Evolutionary conservation across 2,329 filamentous ascomycete genomes (phyloP).

Genomic region (Exophiala calicioides): DNA sequence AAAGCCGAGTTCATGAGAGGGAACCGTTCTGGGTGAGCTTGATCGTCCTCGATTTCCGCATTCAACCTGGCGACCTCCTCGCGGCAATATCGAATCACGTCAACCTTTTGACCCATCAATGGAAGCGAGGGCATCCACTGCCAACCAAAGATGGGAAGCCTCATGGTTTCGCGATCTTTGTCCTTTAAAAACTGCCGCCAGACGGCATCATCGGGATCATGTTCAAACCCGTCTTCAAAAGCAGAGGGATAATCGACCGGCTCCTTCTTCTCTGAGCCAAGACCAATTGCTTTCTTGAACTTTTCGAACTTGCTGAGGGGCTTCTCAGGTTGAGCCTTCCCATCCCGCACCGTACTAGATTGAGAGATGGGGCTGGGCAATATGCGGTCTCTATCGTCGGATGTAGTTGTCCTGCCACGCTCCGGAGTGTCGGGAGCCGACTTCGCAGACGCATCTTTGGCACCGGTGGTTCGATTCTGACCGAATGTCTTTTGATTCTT

Average conservation of each 20-base stretch:
- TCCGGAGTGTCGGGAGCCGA: neutral
- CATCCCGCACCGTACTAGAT: constrained; percentile 26
- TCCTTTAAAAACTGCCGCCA: constrained; percentile 83
- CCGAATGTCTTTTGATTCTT: constrained; percentile 7
- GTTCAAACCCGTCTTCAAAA: constrained; percentile 62
- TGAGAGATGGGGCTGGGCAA: constrained; percentile 23
- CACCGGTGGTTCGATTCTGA: constrained; percentile 9
- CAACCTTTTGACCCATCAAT: constrained; percentile 82
- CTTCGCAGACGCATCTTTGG: constrained; percentile 17
- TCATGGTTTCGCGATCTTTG: constrained; percentile 82
- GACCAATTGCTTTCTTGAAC: constrained; percentile 24
- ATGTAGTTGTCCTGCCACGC: constrained; percentile 12
- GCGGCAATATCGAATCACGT: constrained; percentile 90
- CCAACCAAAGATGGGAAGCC: constrained; percentile 63
- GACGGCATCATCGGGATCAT: constrained; percentile 64
- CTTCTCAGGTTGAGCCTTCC: constrained; percentile 17
- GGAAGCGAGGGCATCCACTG: constrained; percentile 78
- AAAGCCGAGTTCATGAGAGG: constrained; percentile 96
- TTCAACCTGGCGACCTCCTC: constrained; percentile 85
- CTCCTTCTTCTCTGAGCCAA: constrained; percentile 28
- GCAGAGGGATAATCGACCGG: constrained; percentile 60
- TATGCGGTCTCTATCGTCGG: neutral
- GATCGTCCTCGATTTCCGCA: constrained; percentile 86
- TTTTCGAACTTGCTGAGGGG: constrained; percentile 22
- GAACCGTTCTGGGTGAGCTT: constrained; percentile 79